Base-by-base conservation (phyloP, 1,139 yeast species). In the Wickerhamomyces sp. region DNA sequence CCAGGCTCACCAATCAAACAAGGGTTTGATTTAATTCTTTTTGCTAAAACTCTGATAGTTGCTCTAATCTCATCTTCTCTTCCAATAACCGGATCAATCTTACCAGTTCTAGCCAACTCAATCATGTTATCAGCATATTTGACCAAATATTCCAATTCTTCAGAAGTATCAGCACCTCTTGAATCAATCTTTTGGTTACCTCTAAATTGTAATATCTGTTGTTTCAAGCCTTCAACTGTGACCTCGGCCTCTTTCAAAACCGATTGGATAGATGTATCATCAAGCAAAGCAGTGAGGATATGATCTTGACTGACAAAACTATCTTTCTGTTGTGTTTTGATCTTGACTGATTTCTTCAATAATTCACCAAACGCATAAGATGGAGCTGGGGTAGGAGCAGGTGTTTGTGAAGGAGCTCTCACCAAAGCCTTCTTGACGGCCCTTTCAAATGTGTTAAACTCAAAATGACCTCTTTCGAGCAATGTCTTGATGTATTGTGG, bases 1-100 rank as follows among this genome's bases (percentile, higher is more conserved):
- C 99, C 99, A 23, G 98, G 96, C 55, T 91, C 97, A 70, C 99
- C 99, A 54, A 91, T 87, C 46, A 91, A 68, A 47, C 95, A 91
- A 12, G 98, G 95, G 56, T 93, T 93, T 4, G 96, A 88, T 64
- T 91, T 91, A 23, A 95, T 85, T 64, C 98, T 78, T 66, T 98
- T 81, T 14, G 98, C 91, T 44, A 91, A 70, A 5, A 93, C 95
- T 44, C 97, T 75, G 43, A 91, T 89, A 28, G 95, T 88, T 49
- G 97, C 72, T 63, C 98, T 76, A 47, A 93, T 91, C 63, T 91
- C 98, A 59, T 91, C 98, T 60, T 91, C 98, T 65, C 99, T 81
- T 36, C 99, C 99, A 57, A 91, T 93, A 32, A 93, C 98, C 3
- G 99, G 99, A 59, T 91, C 99, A 42, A 91, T 77, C 58, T 84